Evolutionary conservation across 129 eudicot genomes (phyloP).

Genomic region (Dittrichia graveolens): DNA sequence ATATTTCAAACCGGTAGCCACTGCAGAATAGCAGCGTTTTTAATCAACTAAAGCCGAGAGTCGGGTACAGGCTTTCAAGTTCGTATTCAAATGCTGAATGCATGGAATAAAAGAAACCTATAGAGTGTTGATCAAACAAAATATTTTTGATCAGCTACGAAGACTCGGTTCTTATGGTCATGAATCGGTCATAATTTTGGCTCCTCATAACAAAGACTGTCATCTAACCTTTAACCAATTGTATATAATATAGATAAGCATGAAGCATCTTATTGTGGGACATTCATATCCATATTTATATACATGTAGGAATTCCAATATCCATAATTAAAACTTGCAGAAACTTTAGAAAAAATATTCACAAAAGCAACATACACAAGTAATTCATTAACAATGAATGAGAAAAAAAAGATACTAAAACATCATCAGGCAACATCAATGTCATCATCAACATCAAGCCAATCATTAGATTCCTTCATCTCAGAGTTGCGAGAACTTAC

Average conservation of each 20-base stretch:
- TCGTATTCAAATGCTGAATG: too few species aligned
- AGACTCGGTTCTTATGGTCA: too few species aligned
- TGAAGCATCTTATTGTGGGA: conserved; percentile 29
- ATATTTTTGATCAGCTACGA: too few species aligned
- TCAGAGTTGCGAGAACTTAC: conserved; percentile 42
- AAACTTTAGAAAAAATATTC: conserved; percentile 30
- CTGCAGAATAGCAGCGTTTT: too few species aligned
- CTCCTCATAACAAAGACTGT: too few species aligned
- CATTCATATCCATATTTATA: conserved; percentile 31
- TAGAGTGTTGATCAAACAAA: too few species aligned
- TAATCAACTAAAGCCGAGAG: too few species aligned
- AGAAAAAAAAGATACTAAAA: conserved; percentile 7
- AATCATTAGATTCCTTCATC: conserved; percentile 64
- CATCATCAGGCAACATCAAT: conserved; percentile 59
- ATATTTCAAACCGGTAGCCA: too few species aligned
- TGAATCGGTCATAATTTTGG: too few species aligned
- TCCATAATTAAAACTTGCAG: conserved; percentile 18
- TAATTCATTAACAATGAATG: conserved; percentile 24
- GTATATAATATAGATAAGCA: not conserved
- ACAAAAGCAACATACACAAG: conserved; percentile 23
- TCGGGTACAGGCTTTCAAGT: too few species aligned
- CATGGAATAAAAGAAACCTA: too few species aligned
- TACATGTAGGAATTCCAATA: conserved; percentile 27
- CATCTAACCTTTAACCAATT: not conserved
- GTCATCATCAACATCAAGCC: conserved; percentile 87